Evolutionary conservation across 192 early-diverging fungal genomes (phyloP), one percentile per base, ranked within the genome.

Genomic region (Gamsiella multidivaricata): DNA sequence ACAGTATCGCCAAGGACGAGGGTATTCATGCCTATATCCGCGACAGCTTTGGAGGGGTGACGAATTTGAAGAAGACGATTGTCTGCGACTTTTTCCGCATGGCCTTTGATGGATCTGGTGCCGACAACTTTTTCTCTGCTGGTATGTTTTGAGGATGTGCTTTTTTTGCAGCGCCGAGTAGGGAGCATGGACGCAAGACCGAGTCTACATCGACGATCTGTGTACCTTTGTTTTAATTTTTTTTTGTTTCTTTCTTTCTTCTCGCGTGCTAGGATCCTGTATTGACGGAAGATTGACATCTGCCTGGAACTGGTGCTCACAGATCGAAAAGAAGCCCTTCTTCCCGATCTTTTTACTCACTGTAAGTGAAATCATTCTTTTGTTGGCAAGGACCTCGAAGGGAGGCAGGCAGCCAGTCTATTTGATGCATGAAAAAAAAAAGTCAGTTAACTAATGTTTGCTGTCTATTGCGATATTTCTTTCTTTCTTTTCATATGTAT

Each of bases 81-180:
- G 79, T 96, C 69, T 88, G 86, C 0, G 97, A 99, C 61, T 99
- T 99, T 74, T 99, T 99, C 90, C 84, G 93, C 25, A 90, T 91
- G 61, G 97, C 93, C 0, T 99, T 99, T 83, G 97, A 99, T 79
- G 97, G 97, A 1, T 96, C 94, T 45, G 97, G 97, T 4, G 94
- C 95, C 0, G 91, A 94, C 74, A 94, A 93, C 79, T 93, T 93
- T 69, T 94, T 91, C 83, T 94, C 96, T 62, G 96, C 96, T 26
- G 95, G 95, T 33, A 47, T 9, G 34, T 50, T n/a, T 20, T 18
- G n/a, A 51, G 49, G 37, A 39, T 9, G 37, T 39, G 7, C 37
- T 39, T 39, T 5, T 39, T 5, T 39, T 39, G n/a, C n/a, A n/a
- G n/a, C n/a, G n/a, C n/a, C n/a, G n/a, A n/a, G n/a, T n/a, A n/a